phyloP scores from a whole-genome alignment of 129 eudicot species.

The Tagetes patula region DNA sequence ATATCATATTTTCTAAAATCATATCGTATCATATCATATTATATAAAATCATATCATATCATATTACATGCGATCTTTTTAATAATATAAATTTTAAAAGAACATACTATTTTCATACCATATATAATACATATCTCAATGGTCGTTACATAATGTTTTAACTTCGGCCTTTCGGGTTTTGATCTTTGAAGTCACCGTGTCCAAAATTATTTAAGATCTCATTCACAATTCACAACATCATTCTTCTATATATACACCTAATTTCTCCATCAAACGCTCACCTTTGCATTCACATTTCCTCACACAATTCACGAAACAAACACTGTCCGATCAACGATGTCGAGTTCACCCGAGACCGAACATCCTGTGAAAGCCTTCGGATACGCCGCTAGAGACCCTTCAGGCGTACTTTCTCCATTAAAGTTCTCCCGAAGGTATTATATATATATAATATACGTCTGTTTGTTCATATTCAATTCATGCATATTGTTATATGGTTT shows the following conservation, averaged over 20 bases:
- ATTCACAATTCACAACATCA: neutral
- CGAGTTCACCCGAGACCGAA: slow-evolving; percentile 44
- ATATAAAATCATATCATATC: too few species aligned
- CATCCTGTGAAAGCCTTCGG: slow-evolving; percentile 58
- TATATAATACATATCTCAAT: too few species aligned
- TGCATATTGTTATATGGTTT: neutral
- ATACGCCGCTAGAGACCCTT: slow-evolving; percentile 55
- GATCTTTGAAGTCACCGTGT: too few species aligned
- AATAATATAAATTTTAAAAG: too few species aligned
- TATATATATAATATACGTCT: neutral
- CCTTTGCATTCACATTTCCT: neutral
- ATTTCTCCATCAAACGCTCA: neutral
- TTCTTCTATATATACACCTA: neutral
- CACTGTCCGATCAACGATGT: slow-evolving; percentile 11
- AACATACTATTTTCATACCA: too few species aligned
- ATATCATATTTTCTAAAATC: too few species aligned
- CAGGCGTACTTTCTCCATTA: slow-evolving; percentile 48
- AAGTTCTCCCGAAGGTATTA: slow-evolving; percentile 57
- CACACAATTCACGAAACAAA: neutral
- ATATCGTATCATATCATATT: too few species aligned
- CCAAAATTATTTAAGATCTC: too few species aligned
- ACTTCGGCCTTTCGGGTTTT: too few species aligned
- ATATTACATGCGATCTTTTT: too few species aligned
- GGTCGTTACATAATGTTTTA: too few species aligned
- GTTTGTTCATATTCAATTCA: neutral